Conservation (phyloP, 805 yeast species). For the Saccharomycopsis schoenii region DNA sequence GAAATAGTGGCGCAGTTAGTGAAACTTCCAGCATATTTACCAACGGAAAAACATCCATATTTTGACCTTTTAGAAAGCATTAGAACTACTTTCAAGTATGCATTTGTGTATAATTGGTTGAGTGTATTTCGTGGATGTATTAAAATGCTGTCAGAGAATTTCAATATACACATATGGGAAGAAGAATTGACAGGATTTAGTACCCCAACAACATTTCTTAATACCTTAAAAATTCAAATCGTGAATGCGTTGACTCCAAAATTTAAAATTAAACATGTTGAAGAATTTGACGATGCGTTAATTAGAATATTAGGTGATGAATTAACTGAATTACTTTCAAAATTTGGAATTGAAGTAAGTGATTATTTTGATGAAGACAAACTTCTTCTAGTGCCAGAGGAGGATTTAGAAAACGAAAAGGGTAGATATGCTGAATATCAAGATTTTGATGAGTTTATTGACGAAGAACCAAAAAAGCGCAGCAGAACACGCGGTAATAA, state of each 20-base stretch:
- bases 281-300: slow-evolving; percentile 24
- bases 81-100: slow-evolving; percentile 30
- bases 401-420: neutral
- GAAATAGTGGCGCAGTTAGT: slow-evolving; percentile 29
- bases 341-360: slow-evolving; percentile 8
- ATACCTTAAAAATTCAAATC: slow-evolving; percentile 29
- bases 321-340: slow-evolving; percentile 5
- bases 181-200: slow-evolving; percentile 43
- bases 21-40: slow-evolving; percentile 31
- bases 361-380: slow-evolving; percentile 9
- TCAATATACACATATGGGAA: slow-evolving; percentile 52
- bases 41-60: slow-evolving; percentile 32
- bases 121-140: slow-evolving; percentile 42
- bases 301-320: slow-evolving; percentile 12
- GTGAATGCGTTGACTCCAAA: slow-evolving; percentile 21
- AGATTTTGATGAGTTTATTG: slow-evolving; percentile 18
- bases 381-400: neutral
- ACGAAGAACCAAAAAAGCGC: neutral
- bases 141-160: slow-evolving; percentile 39
- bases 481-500: slow-evolving; percentile 1
- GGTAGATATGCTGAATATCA: slow-evolving; percentile 1
- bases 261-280: slow-evolving; percentile 22
- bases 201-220: slow-evolving; percentile 32
- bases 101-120: slow-evolving; percentile 45
- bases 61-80: slow-evolving; percentile 23